Conservation (phyloP, 208 protist species). For the Trypanosoma cruzi region DNA sequence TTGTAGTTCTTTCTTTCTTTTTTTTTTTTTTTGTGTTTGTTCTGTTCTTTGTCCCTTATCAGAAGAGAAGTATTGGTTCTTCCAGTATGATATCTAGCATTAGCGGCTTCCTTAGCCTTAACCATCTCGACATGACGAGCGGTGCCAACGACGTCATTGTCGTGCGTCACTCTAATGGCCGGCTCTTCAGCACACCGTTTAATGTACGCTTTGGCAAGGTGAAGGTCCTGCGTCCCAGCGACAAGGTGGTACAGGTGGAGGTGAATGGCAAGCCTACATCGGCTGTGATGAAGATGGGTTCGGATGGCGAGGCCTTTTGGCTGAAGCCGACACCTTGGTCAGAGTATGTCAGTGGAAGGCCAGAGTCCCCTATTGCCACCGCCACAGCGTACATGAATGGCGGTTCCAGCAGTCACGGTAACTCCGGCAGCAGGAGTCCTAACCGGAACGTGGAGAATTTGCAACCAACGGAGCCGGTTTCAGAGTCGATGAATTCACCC, state of each 20-base stretch:
- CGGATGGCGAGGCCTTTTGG: slow-evolving; percentile 96
- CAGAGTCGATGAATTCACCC: background rate
- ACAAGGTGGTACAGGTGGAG: slow-evolving; percentile 94
- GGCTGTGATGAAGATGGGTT: slow-evolving; percentile 96
- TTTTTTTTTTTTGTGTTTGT: background rate
- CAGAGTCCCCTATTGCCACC: slow-evolving; percentile 36
- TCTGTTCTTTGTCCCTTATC: no score
- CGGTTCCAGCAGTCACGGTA: background rate
- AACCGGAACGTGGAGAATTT: background rate
- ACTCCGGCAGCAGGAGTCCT: background rate
- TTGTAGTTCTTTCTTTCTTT: background rate
- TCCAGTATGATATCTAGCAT: slow-evolving; percentile 77
- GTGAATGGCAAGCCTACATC: slow-evolving; percentile 93
- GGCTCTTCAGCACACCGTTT: slow-evolving; percentile 94
- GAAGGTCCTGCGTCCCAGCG: slow-evolving; percentile 86
- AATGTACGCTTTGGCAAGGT: slow-evolving; percentile 97
- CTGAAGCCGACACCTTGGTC: slow-evolving; percentile 49
- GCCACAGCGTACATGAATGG: background rate
- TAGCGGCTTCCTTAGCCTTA: slow-evolving; percentile 71
- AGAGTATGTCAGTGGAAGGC: slow-evolving; percentile 12
- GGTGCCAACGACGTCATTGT: slow-evolving; percentile 98
- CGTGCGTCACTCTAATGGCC: slow-evolving; percentile 94
- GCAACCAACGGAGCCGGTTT: background rate
- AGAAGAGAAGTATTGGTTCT: background rate
- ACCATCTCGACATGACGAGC: slow-evolving; percentile 85